phyloP scores from a whole-genome alignment of 352 stramenopile species.

The Globisporangium viniferum region DNA sequence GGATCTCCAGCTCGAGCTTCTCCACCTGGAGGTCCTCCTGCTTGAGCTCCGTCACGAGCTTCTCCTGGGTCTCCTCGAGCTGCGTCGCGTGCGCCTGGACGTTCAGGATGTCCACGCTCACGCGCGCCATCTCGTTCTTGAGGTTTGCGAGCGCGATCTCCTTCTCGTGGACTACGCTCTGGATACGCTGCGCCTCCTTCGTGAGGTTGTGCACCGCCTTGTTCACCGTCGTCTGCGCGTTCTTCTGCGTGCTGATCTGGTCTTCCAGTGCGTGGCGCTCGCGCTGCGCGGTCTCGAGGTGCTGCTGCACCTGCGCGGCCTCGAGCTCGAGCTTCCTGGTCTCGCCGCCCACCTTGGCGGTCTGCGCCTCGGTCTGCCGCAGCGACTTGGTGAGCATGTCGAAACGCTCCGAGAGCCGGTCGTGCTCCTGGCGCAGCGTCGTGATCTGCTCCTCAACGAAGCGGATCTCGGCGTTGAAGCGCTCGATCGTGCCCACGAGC shows the following conservation, averaged over 20 bases:
- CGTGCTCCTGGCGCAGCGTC: slow-evolving; percentile 57
- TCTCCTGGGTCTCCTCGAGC: slow-evolving; percentile 81
- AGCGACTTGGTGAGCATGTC: slow-evolving; percentile 87
- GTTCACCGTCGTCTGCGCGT: slow-evolving; percentile 85
- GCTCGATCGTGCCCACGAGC: slow-evolving; percentile 79
- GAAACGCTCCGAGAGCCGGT: slow-evolving; percentile 76
- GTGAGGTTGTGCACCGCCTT: slow-evolving; percentile 92
- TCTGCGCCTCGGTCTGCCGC: slow-evolving; percentile 84
- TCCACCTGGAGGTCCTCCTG: slow-evolving; percentile 87
- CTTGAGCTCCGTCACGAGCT: slow-evolving; percentile 81
- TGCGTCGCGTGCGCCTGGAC: slow-evolving; percentile 86
- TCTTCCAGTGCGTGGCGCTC: slow-evolving; percentile 89
- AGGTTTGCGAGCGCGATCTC: slow-evolving; percentile 86
- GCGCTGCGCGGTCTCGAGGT: slow-evolving; percentile 84
- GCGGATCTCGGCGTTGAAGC: slow-evolving; percentile 78
- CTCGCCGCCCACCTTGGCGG: slow-evolving; percentile 52
- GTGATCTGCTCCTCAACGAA: slow-evolving; percentile 73
- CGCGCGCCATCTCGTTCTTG: slow-evolving; percentile 92
- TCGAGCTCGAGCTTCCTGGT: slow-evolving; percentile 76
- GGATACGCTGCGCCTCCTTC: slow-evolving; percentile 70
- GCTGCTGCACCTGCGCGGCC: slow-evolving; percentile 55
- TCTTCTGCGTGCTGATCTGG: slow-evolving; percentile 75
- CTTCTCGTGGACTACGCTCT: slow-evolving; percentile 80
- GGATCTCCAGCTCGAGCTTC: slow-evolving; percentile 92
- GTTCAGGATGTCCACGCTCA: slow-evolving; percentile 92